Evolutionary conservation across 2,329 filamentous ascomycete species (phyloP), one percentile per base, ranked within the genome.

Genomic region (Alternaria incomplexa): DNA sequence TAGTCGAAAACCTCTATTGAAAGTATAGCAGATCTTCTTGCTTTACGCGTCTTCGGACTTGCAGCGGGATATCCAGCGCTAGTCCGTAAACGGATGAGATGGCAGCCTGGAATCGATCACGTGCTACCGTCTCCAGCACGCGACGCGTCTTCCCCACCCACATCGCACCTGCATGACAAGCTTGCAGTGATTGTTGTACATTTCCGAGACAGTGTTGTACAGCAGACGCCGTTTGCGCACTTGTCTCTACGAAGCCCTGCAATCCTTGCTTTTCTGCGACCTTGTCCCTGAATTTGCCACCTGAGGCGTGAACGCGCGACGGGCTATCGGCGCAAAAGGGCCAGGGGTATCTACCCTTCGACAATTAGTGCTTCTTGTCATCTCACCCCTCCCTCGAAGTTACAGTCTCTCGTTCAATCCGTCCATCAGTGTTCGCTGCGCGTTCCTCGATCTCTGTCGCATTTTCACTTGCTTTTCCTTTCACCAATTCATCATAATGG

Each of bases 231-330:
- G 22, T 47, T 32, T 53, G 32, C 30, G 30, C 23, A 45, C 36
- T 52, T 17, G 25, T 51, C 13, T 32, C 22, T 17, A 2, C 57
- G 25, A 32, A 23, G 45, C 25, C 30, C 28, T 43, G 11, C 57
- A 32, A 44, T 30, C 48, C 47, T 48, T 45, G 52, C 55, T 9
- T 22, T 32, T 50, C 36, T 25, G 48, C 47, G 36, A 62, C 22
- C 26, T 32, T 60, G 43, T 57, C 56, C 46, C 56, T 50, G 52
- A 55, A 63, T 74, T 75, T 62, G 73, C 74, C 74, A 76, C 74
- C 59, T 61, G 62, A 60, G 63, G 66, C 70, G 72, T 67, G 65
- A 73, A 40, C 58, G 65, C 69, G 71, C 73, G 68, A 68, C 67
- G 52, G 62, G 67, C 67, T 58, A 58, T 74, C 64, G 68, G 69